These are phyloP conservation scores for Xylaria telfairii DNA, from an alignment of 495 filamentous ascomycete species.

Conservation along the genomic window DNA sequence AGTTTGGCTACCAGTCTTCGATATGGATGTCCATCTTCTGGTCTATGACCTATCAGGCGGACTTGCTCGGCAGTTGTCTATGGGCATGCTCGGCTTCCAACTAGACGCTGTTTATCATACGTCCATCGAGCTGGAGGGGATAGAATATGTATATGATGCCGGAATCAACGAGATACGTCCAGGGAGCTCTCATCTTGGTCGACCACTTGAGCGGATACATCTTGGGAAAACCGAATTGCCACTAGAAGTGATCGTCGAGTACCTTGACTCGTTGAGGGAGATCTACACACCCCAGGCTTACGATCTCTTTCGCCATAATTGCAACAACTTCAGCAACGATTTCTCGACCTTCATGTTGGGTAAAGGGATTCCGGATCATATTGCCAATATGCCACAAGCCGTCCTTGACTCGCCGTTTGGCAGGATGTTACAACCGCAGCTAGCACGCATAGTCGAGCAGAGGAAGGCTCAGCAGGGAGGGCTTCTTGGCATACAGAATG, in stretches of 20 bases:
- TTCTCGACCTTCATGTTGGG: conserved; percentile 91
- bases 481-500: conserved; percentile 56
- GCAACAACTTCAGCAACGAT: conserved; percentile 98
- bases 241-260: conserved; percentile 84
- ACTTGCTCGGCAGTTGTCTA: conserved; percentile 54
- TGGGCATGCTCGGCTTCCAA: conserved; percentile 68
- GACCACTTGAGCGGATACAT: conserved; percentile 75
- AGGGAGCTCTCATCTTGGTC: conserved; percentile 83
- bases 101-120: conserved; percentile 94
- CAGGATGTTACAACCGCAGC: conserved; percentile 83
- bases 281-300: conserved; percentile 89
- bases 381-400: conserved; percentile 83
- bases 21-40: conserved; percentile 89
- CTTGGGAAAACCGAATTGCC: conserved; percentile 82
- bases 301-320: conserved; percentile 85
- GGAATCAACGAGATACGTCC: conserved; percentile 83
- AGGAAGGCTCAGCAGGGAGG: conserved; percentile 63
- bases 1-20: not conserved
- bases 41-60: conserved; percentile 93
- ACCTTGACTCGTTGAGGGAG: conserved; percentile 79
- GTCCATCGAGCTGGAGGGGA: conserved; percentile 78
- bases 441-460: conserved; percentile 75
- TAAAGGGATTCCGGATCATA: conserved; percentile 84
- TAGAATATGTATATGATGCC: conserved; percentile 60
- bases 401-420: conserved; percentile 92